These are phyloP conservation scores for Cercospora zeina DNA, from an alignment of 2,329 filamentous ascomycete genomes.

Conservation along the genomic window DNA sequence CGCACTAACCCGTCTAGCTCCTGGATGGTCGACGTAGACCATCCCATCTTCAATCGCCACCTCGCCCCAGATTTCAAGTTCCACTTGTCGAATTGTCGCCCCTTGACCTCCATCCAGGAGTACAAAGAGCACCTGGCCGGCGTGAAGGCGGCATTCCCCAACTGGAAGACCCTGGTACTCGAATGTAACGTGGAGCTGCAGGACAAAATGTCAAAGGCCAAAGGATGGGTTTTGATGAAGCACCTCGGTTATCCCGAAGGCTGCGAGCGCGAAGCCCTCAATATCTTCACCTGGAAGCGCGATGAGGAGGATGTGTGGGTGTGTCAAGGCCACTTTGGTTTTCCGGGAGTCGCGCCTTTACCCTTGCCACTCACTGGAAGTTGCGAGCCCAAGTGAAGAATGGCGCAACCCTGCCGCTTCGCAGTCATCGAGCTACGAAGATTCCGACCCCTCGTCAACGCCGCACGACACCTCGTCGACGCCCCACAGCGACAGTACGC, in stretches of 20 bases:
- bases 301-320: slow-evolving; percentile 10
- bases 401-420: not conserved
- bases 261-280: slow-evolving; percentile 15
- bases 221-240: slow-evolving; percentile 18
- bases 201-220: slow-evolving; percentile 15
- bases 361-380: slow-evolving; percentile 13
- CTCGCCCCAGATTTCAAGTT: slow-evolving; percentile 12
- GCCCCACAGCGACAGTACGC: not conserved
- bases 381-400: not conserved
- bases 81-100: slow-evolving; percentile 2
- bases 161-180: not conserved
- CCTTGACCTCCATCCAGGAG: not conserved
- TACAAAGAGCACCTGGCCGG: slow-evolving; percentile 6
- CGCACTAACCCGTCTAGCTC: not conserved
- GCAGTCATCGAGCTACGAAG: not conserved
- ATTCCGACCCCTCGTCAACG: not conserved
- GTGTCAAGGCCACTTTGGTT: slow-evolving; percentile 12
- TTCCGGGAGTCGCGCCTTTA: slow-evolving; percentile 18
- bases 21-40: not conserved
- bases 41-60: not conserved
- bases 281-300: slow-evolving; percentile 14
- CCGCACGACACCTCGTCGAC: not conserved
- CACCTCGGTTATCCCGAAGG: slow-evolving; percentile 10
- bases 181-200: slow-evolving; percentile 13
- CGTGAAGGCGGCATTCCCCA: slow-evolving; percentile 1